Evolutionary conservation across 2,329 filamentous ascomycete genomes (phyloP).

Genomic region (Aspergillus eucalypticola): DNA sequence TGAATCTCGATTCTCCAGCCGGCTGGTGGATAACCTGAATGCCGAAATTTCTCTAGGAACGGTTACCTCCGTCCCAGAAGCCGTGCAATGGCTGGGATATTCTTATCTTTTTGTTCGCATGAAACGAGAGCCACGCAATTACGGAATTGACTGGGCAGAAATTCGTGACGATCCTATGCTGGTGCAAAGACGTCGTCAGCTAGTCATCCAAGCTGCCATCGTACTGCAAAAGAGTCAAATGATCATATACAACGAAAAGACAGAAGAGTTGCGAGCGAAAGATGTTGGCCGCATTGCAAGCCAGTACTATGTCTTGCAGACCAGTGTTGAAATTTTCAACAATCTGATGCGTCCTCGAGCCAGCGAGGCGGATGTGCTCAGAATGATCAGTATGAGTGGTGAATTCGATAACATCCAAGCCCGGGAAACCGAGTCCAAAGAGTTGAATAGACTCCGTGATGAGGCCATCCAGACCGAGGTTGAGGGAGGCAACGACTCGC

Average conservation of each 20-base stretch:
- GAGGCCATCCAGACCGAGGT: conserved; percentile 76
- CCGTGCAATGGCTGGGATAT: conserved; percentile 96
- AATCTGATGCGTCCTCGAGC: conserved; percentile 83
- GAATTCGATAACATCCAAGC: conserved; percentile 98
- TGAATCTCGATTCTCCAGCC: conserved; percentile 91
- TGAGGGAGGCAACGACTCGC: conserved; percentile 63
- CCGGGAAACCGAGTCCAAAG: conserved; percentile 84
- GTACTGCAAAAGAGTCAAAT: conserved; percentile 92
- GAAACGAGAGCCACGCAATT: conserved; percentile 85
- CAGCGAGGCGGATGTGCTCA: conserved; percentile 87
- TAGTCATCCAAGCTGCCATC: conserved; percentile 84
- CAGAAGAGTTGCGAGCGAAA: conserved; percentile 89
- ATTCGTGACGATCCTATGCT: conserved; percentile 83
- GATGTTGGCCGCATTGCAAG: conserved; percentile 96
- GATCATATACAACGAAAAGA: conserved; percentile 97
- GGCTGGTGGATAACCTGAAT: conserved; percentile 94
- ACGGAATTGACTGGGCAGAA: conserved; percentile 94
- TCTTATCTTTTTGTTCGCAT: conserved; percentile 97
- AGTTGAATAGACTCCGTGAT: conserved; percentile 72
- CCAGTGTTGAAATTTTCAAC: conserved; percentile 95
- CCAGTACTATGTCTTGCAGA: conserved; percentile 93
- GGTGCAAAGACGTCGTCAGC: conserved; percentile 78
- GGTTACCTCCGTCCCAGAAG: conserved; percentile 90
- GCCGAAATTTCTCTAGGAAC: conserved; percentile 92
- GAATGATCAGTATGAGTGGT: conserved; percentile 96